Percentiles rank a stretch among this genome's conserved stretches.
Evolutionary conservation across 495 filamentous ascomycete genomes (phyloP).

Genomic region (Achaetomiella virescens): DNA sequence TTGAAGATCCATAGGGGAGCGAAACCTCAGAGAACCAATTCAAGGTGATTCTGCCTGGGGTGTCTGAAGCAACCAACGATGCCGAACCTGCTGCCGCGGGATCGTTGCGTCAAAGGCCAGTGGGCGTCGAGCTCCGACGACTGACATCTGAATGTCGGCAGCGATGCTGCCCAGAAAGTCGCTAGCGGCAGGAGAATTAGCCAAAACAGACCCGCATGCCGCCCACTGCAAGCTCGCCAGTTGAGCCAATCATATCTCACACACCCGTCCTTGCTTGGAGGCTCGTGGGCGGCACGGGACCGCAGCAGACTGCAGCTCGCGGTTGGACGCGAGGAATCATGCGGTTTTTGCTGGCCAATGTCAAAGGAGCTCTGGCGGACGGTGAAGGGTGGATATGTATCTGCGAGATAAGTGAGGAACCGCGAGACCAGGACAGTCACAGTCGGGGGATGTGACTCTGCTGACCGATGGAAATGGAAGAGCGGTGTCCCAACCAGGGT

Average conservation of each 20-base stretch:
- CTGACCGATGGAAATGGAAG: neutral
- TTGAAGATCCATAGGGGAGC: neutral
- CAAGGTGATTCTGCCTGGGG: no score
- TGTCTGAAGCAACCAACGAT: no score
- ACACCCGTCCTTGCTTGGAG: neutral
- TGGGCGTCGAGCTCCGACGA: no score
- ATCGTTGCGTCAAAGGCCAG: no score
- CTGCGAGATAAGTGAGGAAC: no score
- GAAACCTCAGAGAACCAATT: no score
- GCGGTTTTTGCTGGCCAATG: conserved; percentile 3
- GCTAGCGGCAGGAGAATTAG: neutral
- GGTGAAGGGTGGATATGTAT: no score
- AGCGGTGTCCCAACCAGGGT: neutral
- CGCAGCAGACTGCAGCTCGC: conserved; percentile 2
- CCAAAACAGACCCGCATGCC: neutral
- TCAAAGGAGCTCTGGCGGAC: neutral
- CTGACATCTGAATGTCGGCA: no score
- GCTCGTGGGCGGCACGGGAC: conserved; percentile 13
- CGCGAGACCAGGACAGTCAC: no score
- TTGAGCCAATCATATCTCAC: neutral
- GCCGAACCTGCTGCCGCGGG: no score
- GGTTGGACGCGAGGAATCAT: conserved; percentile 2
- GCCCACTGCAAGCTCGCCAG: neutral
- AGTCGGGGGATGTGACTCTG: no score
- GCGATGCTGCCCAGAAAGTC: no score